Conservation (phyloP, 139 green algal species). For the Picocystis salinarum region DNA sequence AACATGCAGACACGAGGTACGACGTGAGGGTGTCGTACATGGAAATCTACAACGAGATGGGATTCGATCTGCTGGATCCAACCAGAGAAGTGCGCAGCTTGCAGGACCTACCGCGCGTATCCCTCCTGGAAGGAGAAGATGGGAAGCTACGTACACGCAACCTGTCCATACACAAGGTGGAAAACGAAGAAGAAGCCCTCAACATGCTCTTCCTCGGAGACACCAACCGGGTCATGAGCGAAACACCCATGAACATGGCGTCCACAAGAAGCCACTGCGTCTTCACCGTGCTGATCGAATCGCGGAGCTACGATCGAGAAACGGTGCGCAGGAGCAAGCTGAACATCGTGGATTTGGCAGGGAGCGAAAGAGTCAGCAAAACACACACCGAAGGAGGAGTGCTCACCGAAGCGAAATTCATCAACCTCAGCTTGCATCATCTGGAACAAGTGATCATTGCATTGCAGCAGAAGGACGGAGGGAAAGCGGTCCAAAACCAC, state of each 20-base stretch:
- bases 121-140: constrained; percentile 20
- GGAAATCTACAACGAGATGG: constrained; percentile 72
- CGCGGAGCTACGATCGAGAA: constrained; percentile 36
- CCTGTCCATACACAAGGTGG: constrained; percentile 39
- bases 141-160: constrained; percentile 12
- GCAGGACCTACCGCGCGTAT: constrained; percentile 22
- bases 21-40: constrained; percentile 52
- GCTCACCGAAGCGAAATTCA: constrained; percentile 65
- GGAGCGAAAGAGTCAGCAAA: constrained; percentile 39
- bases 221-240: constrained; percentile 69
- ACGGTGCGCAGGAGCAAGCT: constrained; percentile 47
- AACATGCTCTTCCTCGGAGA: constrained; percentile 76
- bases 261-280: constrained; percentile 65
- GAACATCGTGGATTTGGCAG: constrained; percentile 51
- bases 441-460: constrained; percentile 59
- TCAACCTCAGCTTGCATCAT: constrained; percentile 69
- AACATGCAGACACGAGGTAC: constrained; percentile 31
- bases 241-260: constrained; percentile 72
- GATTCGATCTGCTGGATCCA: constrained; percentile 69
- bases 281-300: constrained; percentile 57
- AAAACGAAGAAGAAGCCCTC: constrained; percentile 69
- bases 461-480: constrained; percentile 49
- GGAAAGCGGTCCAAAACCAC: constrained; percentile 25
- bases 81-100: constrained; percentile 18
- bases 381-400: constrained; percentile 41